Evolutionary conservation across 768 basidiomycete species (phyloP).

Genomic region (Pisolithus tinctorius): DNA sequence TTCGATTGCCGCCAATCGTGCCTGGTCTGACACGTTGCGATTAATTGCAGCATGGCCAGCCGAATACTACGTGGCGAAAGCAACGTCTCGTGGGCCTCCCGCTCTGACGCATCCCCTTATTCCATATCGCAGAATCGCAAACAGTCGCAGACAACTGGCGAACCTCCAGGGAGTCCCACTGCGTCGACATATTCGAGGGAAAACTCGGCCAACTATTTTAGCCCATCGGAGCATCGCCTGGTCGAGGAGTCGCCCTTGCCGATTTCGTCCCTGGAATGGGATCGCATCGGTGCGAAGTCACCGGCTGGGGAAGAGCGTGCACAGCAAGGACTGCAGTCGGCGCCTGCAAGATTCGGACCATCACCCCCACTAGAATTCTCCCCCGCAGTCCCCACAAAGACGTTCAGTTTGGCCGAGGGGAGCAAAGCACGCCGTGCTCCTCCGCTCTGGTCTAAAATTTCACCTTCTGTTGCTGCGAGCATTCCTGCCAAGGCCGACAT

Average conservation of each 20-base stretch:
- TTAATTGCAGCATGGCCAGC: slow-evolving; percentile 51
- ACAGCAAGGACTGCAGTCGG: slow-evolving; percentile 29
- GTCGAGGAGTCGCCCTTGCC: slow-evolving; percentile 42
- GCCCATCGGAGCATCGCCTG: slow-evolving; percentile 31
- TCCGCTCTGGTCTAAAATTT: neutral
- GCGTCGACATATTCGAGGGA: neutral
- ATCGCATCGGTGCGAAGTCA: neutral
- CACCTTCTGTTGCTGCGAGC: neutral
- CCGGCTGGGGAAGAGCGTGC: neutral
- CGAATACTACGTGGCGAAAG: slow-evolving; percentile 48
- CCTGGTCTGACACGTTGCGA: slow-evolving; percentile 1
- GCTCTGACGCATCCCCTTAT: slow-evolving; percentile 28
- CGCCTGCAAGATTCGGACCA: slow-evolving; percentile 47
- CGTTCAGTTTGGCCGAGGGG: slow-evolving; percentile 27
- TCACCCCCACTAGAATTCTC: slow-evolving; percentile 27
- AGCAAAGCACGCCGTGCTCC: slow-evolving; percentile 1
- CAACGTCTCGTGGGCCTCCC: slow-evolving; percentile 52
- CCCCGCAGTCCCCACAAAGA: slow-evolving; percentile 16
- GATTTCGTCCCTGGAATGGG: slow-evolving; percentile 8
- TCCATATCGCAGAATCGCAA: slow-evolving; percentile 13
- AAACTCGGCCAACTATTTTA: slow-evolving; percentile 22
- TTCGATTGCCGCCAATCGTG: neutral
- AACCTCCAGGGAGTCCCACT: slow-evolving; percentile 10
- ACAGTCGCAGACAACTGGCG: slow-evolving; percentile 4
- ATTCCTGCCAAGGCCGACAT: slow-evolving; percentile 18